phyloP scores from a whole-genome alignment of 768 basidiomycete genomes.

The Hebeloma cylindrosporum region DNA sequence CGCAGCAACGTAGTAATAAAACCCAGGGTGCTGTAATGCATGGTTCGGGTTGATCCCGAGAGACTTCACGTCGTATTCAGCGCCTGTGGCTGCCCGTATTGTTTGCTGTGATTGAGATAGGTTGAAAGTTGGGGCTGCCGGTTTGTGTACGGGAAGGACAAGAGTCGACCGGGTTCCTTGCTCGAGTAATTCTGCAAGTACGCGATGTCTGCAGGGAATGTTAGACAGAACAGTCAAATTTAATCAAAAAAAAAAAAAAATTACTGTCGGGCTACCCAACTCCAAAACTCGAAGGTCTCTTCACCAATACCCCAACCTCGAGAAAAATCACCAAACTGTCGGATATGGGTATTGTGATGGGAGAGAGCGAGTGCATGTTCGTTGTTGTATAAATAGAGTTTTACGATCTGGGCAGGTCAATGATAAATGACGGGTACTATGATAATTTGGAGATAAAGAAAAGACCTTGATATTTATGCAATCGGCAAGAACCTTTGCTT shows the following conservation, averaged over 20 bases:
- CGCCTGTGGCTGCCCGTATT: conserved; percentile 14
- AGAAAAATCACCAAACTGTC: conserved; percentile 83
- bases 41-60: conserved; percentile 78
- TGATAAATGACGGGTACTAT: neutral
- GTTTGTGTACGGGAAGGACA: conserved; percentile 58
- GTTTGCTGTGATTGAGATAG: conserved; percentile 20
- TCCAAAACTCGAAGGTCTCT: conserved; percentile 97
- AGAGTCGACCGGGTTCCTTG: conserved; percentile 69
- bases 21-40: conserved; percentile 87
- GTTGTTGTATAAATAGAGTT: conserved; percentile 88
- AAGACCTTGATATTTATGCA: conserved; percentile 86
- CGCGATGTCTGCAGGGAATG: conserved; percentile 69
- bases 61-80: conserved; percentile 59
- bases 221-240: neutral
- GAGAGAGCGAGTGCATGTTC: conserved; percentile 80
- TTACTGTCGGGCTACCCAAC: conserved; percentile 92
- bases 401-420: conserved; percentile 67
- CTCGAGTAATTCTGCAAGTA: conserved; percentile 89
- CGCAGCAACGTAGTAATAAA: conserved; percentile 89
- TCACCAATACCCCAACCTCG: conserved; percentile 95
- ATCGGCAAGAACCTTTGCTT: conserved; percentile 95
- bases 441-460: neutral
- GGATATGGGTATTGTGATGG: conserved; percentile 83
- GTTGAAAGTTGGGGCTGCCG: conserved; percentile 31
- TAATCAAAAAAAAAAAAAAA: conserved; percentile 27